Conservation (phyloP, 129 eudicot genomes). For the Flaveria linearis region DNA sequence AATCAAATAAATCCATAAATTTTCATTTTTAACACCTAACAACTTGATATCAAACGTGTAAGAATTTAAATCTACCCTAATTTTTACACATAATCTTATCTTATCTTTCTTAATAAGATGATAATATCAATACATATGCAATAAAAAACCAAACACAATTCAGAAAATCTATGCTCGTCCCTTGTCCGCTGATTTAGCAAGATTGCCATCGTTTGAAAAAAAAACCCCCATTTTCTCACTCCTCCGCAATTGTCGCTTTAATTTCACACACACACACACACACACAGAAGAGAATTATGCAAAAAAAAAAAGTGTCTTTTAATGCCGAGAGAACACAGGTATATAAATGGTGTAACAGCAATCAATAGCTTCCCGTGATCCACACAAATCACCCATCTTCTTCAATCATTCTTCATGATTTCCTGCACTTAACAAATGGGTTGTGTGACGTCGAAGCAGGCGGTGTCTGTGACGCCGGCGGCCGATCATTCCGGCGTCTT, state of each 20-base stretch:
- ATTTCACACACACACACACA: conserved; percentile 22
- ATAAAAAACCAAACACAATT: conserved; percentile 10
- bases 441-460: conserved; percentile 82
- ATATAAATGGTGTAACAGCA: conserved; percentile 21
- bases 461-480: conserved; percentile 94
- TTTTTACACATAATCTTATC: no score
- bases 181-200: conserved; percentile 38
- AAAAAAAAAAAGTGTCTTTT: conserved; percentile 6
- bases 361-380: conserved; percentile 37
- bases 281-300: not conserved
- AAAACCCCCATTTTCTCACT: conserved; percentile 26
- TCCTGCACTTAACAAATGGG: conserved; percentile 51
- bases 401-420: not conserved
- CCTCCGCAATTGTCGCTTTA: conserved; percentile 40
- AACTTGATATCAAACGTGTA: no score
- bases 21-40: no score
- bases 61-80: no score
- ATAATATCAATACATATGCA: not conserved
- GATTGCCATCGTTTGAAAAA: conserved; percentile 24
- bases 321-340: conserved; percentile 20
- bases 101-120: no score
- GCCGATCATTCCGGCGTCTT: conserved; percentile 71
- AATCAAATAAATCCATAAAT: no score
- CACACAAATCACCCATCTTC: conserved; percentile 9
- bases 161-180: conserved; percentile 11